Base-by-base conservation (phyloP, 78 protist genomes). In the Reticulomyxa filosa region DNA sequence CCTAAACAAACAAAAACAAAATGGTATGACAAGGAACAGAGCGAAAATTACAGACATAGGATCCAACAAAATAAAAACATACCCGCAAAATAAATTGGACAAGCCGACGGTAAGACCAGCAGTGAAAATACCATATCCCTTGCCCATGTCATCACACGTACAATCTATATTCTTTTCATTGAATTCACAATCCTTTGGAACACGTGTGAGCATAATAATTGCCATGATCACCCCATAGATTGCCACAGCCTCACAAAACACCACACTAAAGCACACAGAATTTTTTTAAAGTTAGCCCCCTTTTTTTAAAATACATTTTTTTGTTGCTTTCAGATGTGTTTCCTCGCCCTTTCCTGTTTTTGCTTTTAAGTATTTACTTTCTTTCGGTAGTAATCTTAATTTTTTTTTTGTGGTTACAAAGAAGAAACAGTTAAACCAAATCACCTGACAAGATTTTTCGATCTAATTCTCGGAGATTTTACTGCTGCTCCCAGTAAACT, bases 221-320 rank as follows among this genome's bases (percentile, higher is more conserved):
- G 97, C 85, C 69, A 89, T 66, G 74, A 94, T 92, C 62, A 94
- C 82, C n/a, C 99, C 99, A 75, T 92, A 92, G 55, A 94, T 91
- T 62, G 96, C 97, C 4, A 87, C 91, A 20, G 99, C 99, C 70
- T 94, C 99, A 69, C 98, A 91, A 77, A 94, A 89, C 53, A 94
- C 77, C 39, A 94, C 76, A 51, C 78, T 70, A 64, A 38, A 26
- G 13, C 1, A 8, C 50, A 17, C 17, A 42, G 17, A 17, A n/a
- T 42, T 42, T n/a, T 42, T 17, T 17, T 42, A 17, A 17, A 17
- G 17, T 42, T n/a, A n/a, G 50, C 29, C 17, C 17, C 48, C 48
- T 13, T 17, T 20, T 20, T 17, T 20, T 17, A 42, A 13, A 42
- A 17, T 42, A 42, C 46, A 46, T 30, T 64, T 64, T 46, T 42